Base-by-base conservation (phyloP, 768 basidiomycete species). In the Suillus fuscotomentosus region DNA sequence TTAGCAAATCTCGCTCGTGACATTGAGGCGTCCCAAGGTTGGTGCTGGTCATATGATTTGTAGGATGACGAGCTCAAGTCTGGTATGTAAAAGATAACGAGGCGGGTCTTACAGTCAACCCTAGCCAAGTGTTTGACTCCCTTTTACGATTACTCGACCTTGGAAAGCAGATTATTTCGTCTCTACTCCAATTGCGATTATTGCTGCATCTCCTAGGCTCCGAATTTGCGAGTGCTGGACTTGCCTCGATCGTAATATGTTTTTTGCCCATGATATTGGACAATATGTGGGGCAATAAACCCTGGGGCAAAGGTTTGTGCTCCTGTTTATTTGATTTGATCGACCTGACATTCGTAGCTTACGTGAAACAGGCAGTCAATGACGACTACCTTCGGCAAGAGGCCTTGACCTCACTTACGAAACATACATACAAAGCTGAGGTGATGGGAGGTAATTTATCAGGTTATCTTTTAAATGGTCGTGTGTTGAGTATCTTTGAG, bases 1-100 rank as follows among this genome's bases (percentile, higher is more conserved):
- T 36, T 43, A 73, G 72, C 67, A 56, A 55, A 66, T n/a, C 27
- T 73, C 10, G 41, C 47, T n/a, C 62, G 57, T 20, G 73, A 73
- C 63, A 64, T 73, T 27, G 62, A 67, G 13, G 74, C 70, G 5
- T 66, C 71, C 20, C 65, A 73, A 57, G 70, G 73, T 72, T 8
- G n/a, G 53, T 6, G 41, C 24, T 27, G 6, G 24, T 15, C 8
- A 38, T 8, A 41, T n/a, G 20, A 7, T 2, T 24, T 20, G 5
- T 15, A 39, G 15, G 31, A 27, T 9, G 8, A 60, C 8, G 10
- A 60, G 17, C 48, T 41, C 24, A 53, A 20, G 20, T 56, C 17
- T n/a, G n/a, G 13, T 2, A 50, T 17, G 15, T 51, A 7, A 34
- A 27, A 75, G 70, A 63, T 31, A 61, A 70, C 15, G 15, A 24